Base-by-base conservation (phyloP, 2,329 filamentous ascomycete species). In the Exophiala alcalophila region DNA sequence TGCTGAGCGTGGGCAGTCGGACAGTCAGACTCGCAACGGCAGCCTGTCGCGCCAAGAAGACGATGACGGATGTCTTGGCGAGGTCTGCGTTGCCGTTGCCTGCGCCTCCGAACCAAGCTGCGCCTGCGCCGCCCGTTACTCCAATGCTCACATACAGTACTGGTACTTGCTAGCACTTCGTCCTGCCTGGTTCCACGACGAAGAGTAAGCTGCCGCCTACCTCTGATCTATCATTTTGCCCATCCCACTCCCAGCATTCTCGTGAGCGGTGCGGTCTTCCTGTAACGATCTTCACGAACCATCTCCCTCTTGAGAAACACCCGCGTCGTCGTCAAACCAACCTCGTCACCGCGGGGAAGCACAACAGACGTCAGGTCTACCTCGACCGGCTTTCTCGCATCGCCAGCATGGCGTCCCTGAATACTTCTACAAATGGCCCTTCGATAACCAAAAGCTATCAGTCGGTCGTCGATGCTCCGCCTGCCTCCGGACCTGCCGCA, bases 361-460 rank as follows among this genome's bases (percentile, higher is more conserved):
- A 40, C 28, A 25, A 24, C 19, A 41, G 37, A 28, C 25, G 20
- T 14, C 39, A 14, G 30, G 38, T 37, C 39, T 24, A 30, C 16
- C 28, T n/a, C 12, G 31, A 28, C 35, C 38, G 37, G 18, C 33
- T n/a, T 32, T 32, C 33, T 20, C 9, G 18, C 28, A 42, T 29
- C 37, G 34, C 32, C 40, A 66, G 55, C 56, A 92, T 92, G 86
- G 82, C 86, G 49, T 85, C 86, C 47, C 73, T 90, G 56, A 90
- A 90, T 60, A 74, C 87, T 40, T 90, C 86, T 52, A 80, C 78
- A 62, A 86, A 89, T 64, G 85, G 85, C 9, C 81, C 83, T 52
- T 88, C 81, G 47, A 96, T 97, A 60, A 64, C 67, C 59, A 86
- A 84, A 70, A 88, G 83, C 70, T 84, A 86, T 63, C 75, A 83